A percentile compares a stretch with the other conserved stretches of the same genome.
These are phyloP conservation scores for Platanthera zijinensis DNA, from an alignment of 106 monocot genomes.

Conservation along the genomic window DNA sequence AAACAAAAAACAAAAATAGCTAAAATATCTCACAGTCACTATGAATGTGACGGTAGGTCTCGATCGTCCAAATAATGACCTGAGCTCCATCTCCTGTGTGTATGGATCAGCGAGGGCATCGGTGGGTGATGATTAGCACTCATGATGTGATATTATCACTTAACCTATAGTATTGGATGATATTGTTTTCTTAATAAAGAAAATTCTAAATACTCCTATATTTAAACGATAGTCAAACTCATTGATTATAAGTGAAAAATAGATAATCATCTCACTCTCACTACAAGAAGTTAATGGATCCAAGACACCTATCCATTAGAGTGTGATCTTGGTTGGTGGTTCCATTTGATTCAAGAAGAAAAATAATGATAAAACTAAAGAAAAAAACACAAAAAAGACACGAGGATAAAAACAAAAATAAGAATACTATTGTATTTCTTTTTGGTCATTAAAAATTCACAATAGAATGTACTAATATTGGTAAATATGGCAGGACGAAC, in stretches of 20 bases:
- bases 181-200: too few species aligned
- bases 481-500: slow-evolving; percentile 16
- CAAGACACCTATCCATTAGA: background rate
- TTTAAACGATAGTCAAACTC: background rate
- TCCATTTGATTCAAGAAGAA: background rate
- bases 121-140: too few species aligned
- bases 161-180: too few species aligned
- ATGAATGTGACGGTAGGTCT: too few species aligned
- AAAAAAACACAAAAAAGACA: background rate
- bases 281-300: background rate
- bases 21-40: too few species aligned
- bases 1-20: too few species aligned
- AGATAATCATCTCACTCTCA: background rate
- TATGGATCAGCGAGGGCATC: too few species aligned
- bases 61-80: too few species aligned
- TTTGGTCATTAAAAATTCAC: background rate
- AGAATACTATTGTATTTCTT: background rate
- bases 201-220: too few species aligned
- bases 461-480: background rate
- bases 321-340: background rate
- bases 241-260: background rate
- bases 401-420: background rate
- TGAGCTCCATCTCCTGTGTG: too few species aligned
- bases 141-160: too few species aligned
- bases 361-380: background rate